Conservation (phyloP, 1,284 basidiomycete genomes). For the Chalciporus sp. region DNA sequence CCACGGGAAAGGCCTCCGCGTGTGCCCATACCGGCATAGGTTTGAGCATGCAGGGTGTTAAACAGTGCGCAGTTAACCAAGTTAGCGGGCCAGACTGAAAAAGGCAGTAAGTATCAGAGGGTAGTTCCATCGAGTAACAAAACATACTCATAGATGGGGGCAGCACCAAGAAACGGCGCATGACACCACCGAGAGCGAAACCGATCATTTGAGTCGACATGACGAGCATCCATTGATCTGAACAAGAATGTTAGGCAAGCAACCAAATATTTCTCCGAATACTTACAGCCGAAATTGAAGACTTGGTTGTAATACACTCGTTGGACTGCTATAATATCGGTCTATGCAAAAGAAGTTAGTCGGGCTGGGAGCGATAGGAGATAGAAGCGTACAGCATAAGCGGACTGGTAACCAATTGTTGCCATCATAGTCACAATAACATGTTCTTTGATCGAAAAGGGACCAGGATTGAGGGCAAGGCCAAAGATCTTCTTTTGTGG, state of each 20-base stretch:
- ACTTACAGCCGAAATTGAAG: slow-evolving; percentile 61
- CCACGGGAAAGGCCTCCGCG: slow-evolving; percentile 72
- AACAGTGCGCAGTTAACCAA: slow-evolving; percentile 85
- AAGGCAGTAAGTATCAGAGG: slow-evolving; percentile 5
- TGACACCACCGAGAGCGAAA: slow-evolving; percentile 85
- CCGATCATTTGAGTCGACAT: slow-evolving; percentile 88
- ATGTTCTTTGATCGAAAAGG: slow-evolving; percentile 74
- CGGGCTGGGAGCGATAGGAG: background rate
- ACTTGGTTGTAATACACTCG: slow-evolving; percentile 67
- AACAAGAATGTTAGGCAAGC: slow-evolving; percentile 48
- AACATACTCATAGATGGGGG: slow-evolving; percentile 83
- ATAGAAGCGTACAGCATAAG: slow-evolving; percentile 27
- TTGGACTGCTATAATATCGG: slow-evolving; percentile 80
- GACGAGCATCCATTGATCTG: slow-evolving; percentile 76
- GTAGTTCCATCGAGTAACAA: background rate
- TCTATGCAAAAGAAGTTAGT: slow-evolving; percentile 33
- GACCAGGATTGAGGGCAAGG: slow-evolving; percentile 64
- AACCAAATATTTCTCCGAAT: no score
- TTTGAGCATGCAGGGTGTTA: slow-evolving; percentile 70
- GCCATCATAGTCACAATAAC: slow-evolving; percentile 79
- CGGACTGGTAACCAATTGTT: slow-evolving; percentile 56
- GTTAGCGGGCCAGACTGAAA: slow-evolving; percentile 82
- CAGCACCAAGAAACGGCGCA: slow-evolving; percentile 77
- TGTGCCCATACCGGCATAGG: slow-evolving; percentile 62
- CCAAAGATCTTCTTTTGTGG: slow-evolving; percentile 64